Evolutionary conservation across 1,284 basidiomycete genomes (phyloP).

Genomic region (Cryptococcus sp.): DNA sequence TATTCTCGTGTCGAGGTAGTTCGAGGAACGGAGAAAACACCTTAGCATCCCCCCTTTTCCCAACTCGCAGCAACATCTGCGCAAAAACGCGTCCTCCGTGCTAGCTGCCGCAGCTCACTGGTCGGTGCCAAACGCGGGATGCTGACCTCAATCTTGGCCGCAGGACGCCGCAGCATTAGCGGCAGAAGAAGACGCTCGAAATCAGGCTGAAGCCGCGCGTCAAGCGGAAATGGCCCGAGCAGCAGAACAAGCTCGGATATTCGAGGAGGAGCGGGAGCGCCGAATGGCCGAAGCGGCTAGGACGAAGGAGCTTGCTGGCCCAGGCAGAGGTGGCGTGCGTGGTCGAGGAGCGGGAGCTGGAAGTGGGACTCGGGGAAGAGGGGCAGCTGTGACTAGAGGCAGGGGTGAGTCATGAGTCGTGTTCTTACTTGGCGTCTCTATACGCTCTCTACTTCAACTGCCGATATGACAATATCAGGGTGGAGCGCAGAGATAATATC

Average conservation of each 20-base stretch:
- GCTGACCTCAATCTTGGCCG: too few relatives aligned
- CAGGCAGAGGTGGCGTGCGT: constrained; percentile 7
- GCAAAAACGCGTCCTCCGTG: not conserved
- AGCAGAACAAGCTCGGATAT: constrained; percentile 21
- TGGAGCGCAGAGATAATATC: too few relatives aligned
- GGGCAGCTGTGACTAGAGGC: constrained; percentile 10
- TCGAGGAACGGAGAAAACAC: not conserved
- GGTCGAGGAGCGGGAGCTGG: constrained; percentile 9
- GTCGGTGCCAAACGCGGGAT: too few relatives aligned
- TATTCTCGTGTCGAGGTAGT: not conserved
- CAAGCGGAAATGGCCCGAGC: constrained; percentile 17
- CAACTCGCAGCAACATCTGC: not conserved
- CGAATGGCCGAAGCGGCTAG: constrained; percentile 13
- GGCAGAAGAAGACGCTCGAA: constrained; percentile 27
- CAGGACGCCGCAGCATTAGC: constrained; percentile 39
- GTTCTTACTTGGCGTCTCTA: not conserved
- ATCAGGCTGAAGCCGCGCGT: constrained; percentile 18
- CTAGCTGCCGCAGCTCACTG: not conserved
- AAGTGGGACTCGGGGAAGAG: constrained; percentile 13
- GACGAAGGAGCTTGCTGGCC: constrained; percentile 3
- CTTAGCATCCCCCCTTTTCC: not conserved
- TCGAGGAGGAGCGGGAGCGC: constrained; percentile 24
- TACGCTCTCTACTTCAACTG: too few relatives aligned
- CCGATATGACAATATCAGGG: too few relatives aligned
- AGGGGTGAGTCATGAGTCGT: constrained; percentile 19